Conservation (phyloP, 768 basidiomycete genomes). For the Panellus pusillus region DNA sequence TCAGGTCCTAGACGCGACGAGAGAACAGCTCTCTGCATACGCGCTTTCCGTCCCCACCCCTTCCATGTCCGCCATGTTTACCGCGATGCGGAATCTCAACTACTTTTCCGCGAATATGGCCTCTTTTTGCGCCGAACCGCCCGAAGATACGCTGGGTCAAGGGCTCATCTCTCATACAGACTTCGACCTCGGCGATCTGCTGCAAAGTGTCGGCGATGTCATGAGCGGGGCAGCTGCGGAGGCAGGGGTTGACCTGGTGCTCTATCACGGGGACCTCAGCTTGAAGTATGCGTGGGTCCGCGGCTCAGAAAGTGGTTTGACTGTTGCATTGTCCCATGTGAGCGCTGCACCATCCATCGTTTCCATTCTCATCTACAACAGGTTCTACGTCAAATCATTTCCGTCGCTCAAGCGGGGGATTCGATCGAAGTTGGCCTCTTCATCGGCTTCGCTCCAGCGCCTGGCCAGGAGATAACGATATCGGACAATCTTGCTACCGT, state of each 20-base stretch:
- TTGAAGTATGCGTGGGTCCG: conserved; percentile 84
- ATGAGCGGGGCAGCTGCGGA: conserved; percentile 82
- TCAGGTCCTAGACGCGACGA: conserved; percentile 88
- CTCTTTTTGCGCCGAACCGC: conserved; percentile 41
- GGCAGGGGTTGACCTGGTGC: conserved; percentile 83
- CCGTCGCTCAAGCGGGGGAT: conserved; percentile 69
- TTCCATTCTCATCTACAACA: conserved; percentile 31
- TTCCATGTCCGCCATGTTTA: conserved; percentile 85
- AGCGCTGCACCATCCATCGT: conserved; percentile 31
- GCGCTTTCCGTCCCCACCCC: conserved; percentile 84
- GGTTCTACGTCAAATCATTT: conserved; percentile 84
- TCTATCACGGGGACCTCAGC: conserved; percentile 87
- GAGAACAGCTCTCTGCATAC: conserved; percentile 91
- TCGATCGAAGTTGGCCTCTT: conserved; percentile 84
- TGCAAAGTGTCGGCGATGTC: conserved; percentile 88
- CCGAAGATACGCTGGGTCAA: conserved; percentile 11
- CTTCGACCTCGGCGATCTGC: conserved; percentile 89
- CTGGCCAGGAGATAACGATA: conserved; percentile 20
- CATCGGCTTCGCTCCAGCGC: conserved; percentile 36
- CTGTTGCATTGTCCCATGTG: conserved; percentile 83
- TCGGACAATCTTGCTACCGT: conserved; percentile 13
- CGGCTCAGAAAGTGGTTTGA: conserved; percentile 83
- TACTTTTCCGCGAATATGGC: conserved; percentile 88
- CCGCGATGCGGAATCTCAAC: conserved; percentile 91
- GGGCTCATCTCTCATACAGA: conserved; percentile 43